A percentile compares a stretch with the other conserved stretches of the same genome.
phyloP scores from a whole-genome alignment of 2,329 filamentous ascomycete genomes.

The Akanthomyces uredinophilus region DNA sequence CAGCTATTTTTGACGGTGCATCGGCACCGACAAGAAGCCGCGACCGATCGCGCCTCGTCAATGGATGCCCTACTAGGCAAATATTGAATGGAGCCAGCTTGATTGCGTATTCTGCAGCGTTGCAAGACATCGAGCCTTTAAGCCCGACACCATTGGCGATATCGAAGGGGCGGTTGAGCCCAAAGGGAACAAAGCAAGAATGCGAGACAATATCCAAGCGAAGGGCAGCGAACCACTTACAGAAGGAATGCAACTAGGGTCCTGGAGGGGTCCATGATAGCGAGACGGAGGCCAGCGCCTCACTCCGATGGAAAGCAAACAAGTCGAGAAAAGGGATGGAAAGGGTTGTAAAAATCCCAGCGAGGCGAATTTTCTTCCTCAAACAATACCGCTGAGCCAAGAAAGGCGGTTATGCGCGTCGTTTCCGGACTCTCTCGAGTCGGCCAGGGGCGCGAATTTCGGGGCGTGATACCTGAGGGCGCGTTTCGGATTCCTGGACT shows the following conservation, averaged over 20 bases:
- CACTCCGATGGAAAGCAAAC: background rate
- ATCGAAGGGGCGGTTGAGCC: constrained; percentile 4
- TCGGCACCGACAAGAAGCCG: background rate
- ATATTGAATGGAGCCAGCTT: background rate
- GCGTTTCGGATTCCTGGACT: constrained; percentile 10
- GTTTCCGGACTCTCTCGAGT: background rate
- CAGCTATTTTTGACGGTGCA: background rate
- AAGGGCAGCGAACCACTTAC: constrained; percentile 42
- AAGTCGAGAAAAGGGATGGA: background rate
- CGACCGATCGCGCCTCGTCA: background rate
- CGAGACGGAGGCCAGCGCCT: constrained; percentile 8
- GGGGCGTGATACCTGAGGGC: background rate
- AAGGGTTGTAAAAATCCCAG: background rate
- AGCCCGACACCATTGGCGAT: constrained; percentile 3
- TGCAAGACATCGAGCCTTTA: constrained; percentile 12
- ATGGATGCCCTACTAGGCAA: background rate
- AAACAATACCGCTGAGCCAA: background rate
- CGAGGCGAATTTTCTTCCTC: background rate
- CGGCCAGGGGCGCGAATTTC: background rate
- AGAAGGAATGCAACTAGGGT: constrained; percentile 65
- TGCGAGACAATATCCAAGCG: constrained; percentile 21
- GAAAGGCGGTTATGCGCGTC: background rate
- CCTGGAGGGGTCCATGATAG: constrained; percentile 53
- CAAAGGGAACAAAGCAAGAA: constrained; percentile 19
- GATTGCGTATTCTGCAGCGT: background rate